Base-by-base conservation (phyloP, 768 basidiomycete species). In the Candolleomyces efflorescens region DNA sequence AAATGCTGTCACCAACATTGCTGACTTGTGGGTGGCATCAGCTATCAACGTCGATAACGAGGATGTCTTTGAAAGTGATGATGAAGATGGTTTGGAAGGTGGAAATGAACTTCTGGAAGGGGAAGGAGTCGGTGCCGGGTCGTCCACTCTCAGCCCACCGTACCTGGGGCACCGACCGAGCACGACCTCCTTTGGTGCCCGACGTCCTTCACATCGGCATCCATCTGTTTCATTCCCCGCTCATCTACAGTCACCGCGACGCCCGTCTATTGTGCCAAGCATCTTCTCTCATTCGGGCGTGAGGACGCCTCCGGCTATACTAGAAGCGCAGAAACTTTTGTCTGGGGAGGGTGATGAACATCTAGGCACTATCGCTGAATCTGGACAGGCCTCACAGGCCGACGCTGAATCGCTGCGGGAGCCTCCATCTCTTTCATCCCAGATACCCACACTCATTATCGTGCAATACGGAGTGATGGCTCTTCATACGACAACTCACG, bases 21-120 rank as follows among this genome's bases (percentile, higher is more conserved):
- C 94, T 22, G 96, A 98, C 72, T 76, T 99, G 20, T 99, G 97
- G 97, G 92, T 98, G 53, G 93, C 94, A 4, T 90, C 95, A 18
- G 97, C 96, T 5, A 92, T 96, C 75, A 97, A 96, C 59, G 92
- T 88, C 27, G 94, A 96, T 67, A 89, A 90, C 63, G 93, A 94
- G 62, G 87, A 94, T 56, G 86, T 86, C 2, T 90, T 89, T 59
- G 83, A 86, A 63, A 75, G 73, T 11, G 86, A 60, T n/a, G 51
- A 60, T 45, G 83, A 76, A 41, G 68, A 66, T 17, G 69, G 69
- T 26, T 71, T 63, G 0, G 69, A 62, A 17, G 68, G 66, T 23
- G 75, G 68, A 36, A 63, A 68, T 32, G 63, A 64, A 22, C 51
- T 56, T 67, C 55, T 54, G 23, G 56, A 52, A 11, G 44, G 36